phyloP scores from a whole-genome alignment of 78 protist genomes.

The slime mould (Dictyostelium discoideum) region DNA sequence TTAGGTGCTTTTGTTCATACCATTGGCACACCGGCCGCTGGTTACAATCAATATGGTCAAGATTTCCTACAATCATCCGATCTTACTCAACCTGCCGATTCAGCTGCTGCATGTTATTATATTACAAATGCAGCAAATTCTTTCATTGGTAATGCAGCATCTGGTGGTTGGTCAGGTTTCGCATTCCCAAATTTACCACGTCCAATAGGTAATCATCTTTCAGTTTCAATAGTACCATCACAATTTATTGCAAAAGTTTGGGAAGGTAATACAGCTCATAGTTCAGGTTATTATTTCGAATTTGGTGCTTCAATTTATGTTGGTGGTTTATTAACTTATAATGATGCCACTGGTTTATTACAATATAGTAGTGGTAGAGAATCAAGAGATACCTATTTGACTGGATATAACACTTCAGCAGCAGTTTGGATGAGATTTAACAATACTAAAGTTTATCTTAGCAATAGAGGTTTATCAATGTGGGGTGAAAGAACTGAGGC shows the following conservation, averaged over 20 bases:
- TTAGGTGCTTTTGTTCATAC: conserved; percentile 81
- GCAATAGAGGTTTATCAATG: conserved; percentile 14
- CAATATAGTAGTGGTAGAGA: conserved; percentile 51
- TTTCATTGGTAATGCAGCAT: conserved; percentile 78
- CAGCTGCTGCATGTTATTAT: conserved; percentile 86
- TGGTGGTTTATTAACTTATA: conserved; percentile 7
- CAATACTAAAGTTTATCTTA: conserved; percentile 25
- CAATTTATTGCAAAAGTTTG: conserved; percentile 35
- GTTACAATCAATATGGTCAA: conserved; percentile 70
- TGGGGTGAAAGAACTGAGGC: conserved; percentile 74
- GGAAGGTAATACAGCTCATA: conserved; percentile 85
- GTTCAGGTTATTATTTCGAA: conserved; percentile 66
- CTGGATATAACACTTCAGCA: neutral
- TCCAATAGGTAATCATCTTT: conserved; percentile 60
- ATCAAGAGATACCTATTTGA: conserved; percentile 41
- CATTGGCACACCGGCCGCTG: conserved; percentile 79
- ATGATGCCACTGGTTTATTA: neutral
- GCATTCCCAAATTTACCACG: conserved; percentile 64
- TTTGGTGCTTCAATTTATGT: conserved; percentile 80
- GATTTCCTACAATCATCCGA: neutral
- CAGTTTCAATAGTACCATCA: conserved; percentile 28
- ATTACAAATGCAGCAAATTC: conserved; percentile 84
- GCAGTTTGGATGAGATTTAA: conserved; percentile 72
- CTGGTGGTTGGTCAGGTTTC: conserved; percentile 79
- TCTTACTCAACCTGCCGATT: conserved; percentile 85